Evolutionary conservation across 2,329 filamentous ascomycete genomes (phyloP), one percentile per base, ranked within the genome.

Genomic region (Mariannaea sp.): DNA sequence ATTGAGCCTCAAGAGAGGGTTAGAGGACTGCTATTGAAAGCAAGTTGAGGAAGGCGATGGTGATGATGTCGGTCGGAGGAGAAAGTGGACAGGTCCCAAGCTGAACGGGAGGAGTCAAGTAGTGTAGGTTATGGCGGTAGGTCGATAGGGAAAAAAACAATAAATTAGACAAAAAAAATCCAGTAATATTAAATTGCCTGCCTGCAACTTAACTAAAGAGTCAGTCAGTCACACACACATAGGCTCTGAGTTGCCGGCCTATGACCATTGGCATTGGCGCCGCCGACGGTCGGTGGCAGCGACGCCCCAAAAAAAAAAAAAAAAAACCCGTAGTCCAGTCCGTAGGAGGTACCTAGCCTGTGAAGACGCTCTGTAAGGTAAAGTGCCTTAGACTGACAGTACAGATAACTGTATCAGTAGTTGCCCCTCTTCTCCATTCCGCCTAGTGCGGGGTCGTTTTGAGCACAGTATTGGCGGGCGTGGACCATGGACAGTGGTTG

Each of bases 391-490:
- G 26, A 29, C 7, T 29, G 7, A 29, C 26, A 7, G 7, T 12
- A 7, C 26, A 29, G 26, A 7, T 29, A 29, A 7, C 26, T 29
- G 12, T 12, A 29, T 29, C 7, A 12, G 26, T 29, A 13, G 14
- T 40, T 58, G 57, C 64, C 58, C 63, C 58, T 60, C 57, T 55
- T 57, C 64, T 58, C 44, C 26, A 68, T 60, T 48, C 16, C 41
- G 65, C 53, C 57, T 68, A 68, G 63, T 65, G 66, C 64, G 66
- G 66, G 64, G 65, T 66, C 55, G 33, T n/a, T 32, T 20, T 44
- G 16, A 13, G 27, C 27, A n/a, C n/a, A n/a, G 32, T 38, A 38
- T 53, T 38, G 38, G 49, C 42, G n/a, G 19, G 12, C 17, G 20
- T 27, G 45, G 32, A 42, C 24, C 20, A 29, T 30, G 43, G 45